These are phyloP conservation scores for Candida palmyrensis DNA, from an alignment of 805 yeast species.

Conservation along the genomic window DNA sequence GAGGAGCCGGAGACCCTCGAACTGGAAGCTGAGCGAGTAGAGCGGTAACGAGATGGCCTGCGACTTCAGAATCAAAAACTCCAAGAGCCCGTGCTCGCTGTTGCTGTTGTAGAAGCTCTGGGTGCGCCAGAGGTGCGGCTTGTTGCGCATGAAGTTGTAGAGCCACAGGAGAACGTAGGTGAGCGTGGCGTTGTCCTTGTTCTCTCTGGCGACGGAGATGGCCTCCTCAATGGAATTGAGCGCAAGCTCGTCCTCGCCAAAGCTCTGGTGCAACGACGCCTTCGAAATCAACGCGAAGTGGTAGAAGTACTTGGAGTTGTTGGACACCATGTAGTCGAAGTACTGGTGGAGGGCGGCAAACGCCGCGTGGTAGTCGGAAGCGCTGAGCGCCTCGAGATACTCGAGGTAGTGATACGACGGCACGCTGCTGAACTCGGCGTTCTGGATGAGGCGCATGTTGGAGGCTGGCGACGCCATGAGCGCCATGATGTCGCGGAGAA, in stretches of 20 bases:
- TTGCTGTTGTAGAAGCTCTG: conserved; percentile 41
- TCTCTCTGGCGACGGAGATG: conserved; percentile 80
- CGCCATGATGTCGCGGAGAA: conserved; percentile 36
- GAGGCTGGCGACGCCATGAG: conserved; percentile 43
- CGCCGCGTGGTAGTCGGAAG: conserved; percentile 58
- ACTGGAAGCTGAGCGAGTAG: conserved; percentile 60
- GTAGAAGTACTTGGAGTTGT: conserved; percentile 56
- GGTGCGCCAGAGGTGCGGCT: conserved; percentile 50
- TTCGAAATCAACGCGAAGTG: conserved; percentile 72
- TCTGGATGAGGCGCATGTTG: conserved; percentile 32
- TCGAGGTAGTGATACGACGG: conserved; percentile 49
- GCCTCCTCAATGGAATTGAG: conserved; percentile 81
- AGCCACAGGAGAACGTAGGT: conserved; percentile 73
- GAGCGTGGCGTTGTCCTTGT: conserved; percentile 67
- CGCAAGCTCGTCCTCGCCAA: conserved; percentile 64
- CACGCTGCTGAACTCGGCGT: conserved; percentile 21
- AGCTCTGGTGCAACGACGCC: conserved; percentile 67
- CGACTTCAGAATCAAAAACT: conserved; percentile 53
- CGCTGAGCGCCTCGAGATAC: conserved; percentile 54
- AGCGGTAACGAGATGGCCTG: conserved; percentile 43
- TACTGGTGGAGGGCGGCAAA: conserved; percentile 46
- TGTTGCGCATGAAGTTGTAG: conserved; percentile 59
- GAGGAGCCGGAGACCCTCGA: conserved; percentile 54
- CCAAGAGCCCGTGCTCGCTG: conserved; percentile 61
- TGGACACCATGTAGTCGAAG: conserved; percentile 76